These are phyloP conservation scores for Sclerospora graminicola DNA, from an alignment of 352 stramenopile genomes.

Conservation along the genomic window DNA sequence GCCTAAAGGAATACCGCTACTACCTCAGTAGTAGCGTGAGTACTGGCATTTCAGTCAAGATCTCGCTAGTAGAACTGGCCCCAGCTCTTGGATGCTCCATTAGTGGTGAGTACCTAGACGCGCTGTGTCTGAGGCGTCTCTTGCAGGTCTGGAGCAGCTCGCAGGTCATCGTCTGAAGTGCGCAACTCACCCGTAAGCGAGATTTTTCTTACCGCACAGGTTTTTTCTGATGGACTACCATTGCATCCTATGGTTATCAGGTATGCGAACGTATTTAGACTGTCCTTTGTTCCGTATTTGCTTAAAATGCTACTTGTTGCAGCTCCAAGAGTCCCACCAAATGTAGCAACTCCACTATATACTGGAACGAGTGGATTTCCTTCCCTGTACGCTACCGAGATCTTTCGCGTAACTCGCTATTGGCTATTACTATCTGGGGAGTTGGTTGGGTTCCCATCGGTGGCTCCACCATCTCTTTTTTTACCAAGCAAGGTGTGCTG, in stretches of 20 bases:
- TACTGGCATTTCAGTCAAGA: conserved; percentile 68
- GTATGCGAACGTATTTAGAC: conserved; percentile 4
- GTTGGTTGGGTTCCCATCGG: conserved; percentile 74
- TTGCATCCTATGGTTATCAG: conserved; percentile 79
- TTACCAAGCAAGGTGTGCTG: conserved; percentile 77
- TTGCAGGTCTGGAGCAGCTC: conserved; percentile 44
- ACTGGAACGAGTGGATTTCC: conserved; percentile 85
- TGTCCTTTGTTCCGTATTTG: neutral
- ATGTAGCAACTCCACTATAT: conserved; percentile 78
- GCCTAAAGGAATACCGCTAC: conserved; percentile 85
- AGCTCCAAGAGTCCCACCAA: conserved; percentile 78
- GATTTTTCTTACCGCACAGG: conserved; percentile 84
- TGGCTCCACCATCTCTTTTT: conserved; percentile 81
- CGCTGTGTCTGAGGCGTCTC: conserved; percentile 11
- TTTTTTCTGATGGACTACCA: conserved; percentile 75
- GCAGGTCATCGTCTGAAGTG: conserved; percentile 50
- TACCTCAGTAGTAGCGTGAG: conserved; percentile 82
- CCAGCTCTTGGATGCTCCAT: conserved; percentile 37
- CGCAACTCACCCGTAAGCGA: conserved; percentile 77
- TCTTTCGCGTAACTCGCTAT: conserved; percentile 71
- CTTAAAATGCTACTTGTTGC: neutral
- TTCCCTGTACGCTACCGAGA: conserved; percentile 83
- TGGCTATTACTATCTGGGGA: conserved; percentile 81
- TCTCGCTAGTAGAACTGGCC: conserved; percentile 66
- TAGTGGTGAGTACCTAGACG: conserved; percentile 19